Evolutionary conservation across 768 basidiomycete species (phyloP).

Genomic region (Boletus tylopilopsis): DNA sequence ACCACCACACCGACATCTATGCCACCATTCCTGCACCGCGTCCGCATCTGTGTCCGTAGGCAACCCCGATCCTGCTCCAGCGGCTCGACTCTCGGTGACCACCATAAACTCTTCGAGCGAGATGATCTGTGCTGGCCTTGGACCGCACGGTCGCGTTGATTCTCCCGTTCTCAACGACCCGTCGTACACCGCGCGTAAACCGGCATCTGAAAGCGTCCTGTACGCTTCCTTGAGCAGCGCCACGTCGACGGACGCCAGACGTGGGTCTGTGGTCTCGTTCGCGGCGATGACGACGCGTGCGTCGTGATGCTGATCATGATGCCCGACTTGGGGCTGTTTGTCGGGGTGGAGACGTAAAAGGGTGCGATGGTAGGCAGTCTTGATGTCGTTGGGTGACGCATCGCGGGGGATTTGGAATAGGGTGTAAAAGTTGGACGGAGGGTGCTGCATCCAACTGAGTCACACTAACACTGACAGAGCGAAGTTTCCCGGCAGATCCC

Average conservation of each 20-base stretch:
- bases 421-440: slow-evolving; percentile 49
- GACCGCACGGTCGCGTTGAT: slow-evolving; percentile 26
- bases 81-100: neutral
- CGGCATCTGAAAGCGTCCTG: slow-evolving; percentile 48
- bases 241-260: slow-evolving; percentile 38
- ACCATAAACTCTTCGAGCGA: slow-evolving; percentile 68
- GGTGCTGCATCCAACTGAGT: too few species aligned
- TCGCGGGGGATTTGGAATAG: slow-evolving; percentile 50
- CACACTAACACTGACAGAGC: too few species aligned
- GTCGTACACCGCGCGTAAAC: slow-evolving; percentile 53
- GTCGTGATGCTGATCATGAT: slow-evolving; percentile 13
- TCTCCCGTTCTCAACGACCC: slow-evolving; percentile 8
- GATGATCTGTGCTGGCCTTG: slow-evolving; percentile 72
- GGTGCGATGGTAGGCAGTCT: slow-evolving; percentile 63
- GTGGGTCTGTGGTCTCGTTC: slow-evolving; percentile 20
- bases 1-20: slow-evolving; percentile 75
- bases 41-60: slow-evolving; percentile 29
- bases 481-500: too few species aligned
- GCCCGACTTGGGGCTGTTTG: slow-evolving; percentile 32
- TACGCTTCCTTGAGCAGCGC: slow-evolving; percentile 67
- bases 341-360: slow-evolving; percentile 67
- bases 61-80: neutral
- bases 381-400: slow-evolving; percentile 55
- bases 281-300: too few species aligned
- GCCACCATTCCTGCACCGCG: slow-evolving; percentile 41